These are phyloP conservation scores for Cardamine chenopodiifolia DNA, from an alignment of 345 rosid species.

Conservation along the genomic window DNA sequence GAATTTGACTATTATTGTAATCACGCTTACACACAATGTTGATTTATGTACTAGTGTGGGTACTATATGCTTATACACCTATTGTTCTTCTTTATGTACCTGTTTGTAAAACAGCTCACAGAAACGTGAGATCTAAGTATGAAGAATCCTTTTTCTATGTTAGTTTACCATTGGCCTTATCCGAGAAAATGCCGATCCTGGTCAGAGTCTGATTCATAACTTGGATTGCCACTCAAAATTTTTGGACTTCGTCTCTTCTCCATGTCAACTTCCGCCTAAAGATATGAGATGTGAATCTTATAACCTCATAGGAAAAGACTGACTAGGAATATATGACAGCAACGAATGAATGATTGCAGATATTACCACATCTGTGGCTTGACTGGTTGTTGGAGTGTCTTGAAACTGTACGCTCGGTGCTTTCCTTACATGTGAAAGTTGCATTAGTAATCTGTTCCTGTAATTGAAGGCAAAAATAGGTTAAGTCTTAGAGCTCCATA, in stretches of 20 bases:
- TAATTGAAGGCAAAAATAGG: not conserved
- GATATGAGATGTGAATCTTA: constrained; percentile 11
- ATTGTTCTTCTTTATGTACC: not conserved
- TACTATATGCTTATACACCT: not conserved
- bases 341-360: not conserved
- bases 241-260: constrained; percentile 10
- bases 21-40: not conserved
- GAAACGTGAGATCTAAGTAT: not conserved
- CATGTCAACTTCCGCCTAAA: constrained; percentile 1
- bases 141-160: not conserved
- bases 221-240: constrained; percentile 1
- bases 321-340: not conserved
- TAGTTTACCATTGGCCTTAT: constrained; percentile 3
- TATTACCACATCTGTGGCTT: constrained; percentile 11
- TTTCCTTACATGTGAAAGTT: constrained; percentile 13
- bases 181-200: not conserved
- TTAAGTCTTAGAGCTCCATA: not conserved
- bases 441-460: not conserved
- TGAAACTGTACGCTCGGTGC: constrained; percentile 28
- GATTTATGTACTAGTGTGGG: too few relatives aligned
- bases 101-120: not conserved
- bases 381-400: constrained; percentile 20
- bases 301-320: not conserved
- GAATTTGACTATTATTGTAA: not conserved
- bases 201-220: constrained; percentile 25